Percentiles rank a stretch among this genome's conserved stretches.
Evolutionary conservation across 2,329 filamentous ascomycete species (phyloP).

Genomic region (Talaromyces rugulosus): DNA sequence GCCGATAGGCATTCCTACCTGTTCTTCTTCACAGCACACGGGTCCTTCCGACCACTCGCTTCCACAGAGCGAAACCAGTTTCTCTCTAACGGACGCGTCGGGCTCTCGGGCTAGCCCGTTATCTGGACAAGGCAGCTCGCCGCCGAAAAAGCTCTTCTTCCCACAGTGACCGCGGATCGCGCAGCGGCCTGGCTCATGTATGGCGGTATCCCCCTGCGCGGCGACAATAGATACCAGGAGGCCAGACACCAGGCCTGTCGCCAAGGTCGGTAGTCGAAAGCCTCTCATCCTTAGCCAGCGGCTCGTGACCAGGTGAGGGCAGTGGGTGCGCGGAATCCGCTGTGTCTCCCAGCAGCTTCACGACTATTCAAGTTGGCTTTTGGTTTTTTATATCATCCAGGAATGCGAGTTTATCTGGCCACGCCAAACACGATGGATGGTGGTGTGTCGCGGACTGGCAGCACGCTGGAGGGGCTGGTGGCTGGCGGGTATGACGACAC

Average conservation of each 20-base stretch:
- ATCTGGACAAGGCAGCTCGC: slow-evolving; percentile 86
- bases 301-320: slow-evolving; percentile 9
- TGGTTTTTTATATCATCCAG: neutral
- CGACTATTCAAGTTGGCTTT: neutral
- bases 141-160: slow-evolving; percentile 83
- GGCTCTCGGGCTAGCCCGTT: slow-evolving; percentile 78
- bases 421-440: neutral
- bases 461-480: neutral
- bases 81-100: slow-evolving; percentile 64
- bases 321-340: neutral
- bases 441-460: neutral
- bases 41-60: slow-evolving; percentile 77
- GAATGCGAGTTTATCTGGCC: neutral
- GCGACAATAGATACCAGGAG: slow-evolving; percentile 20
- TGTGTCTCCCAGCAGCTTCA: neutral
- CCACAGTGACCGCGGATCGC: slow-evolving; percentile 90
- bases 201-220: slow-evolving; percentile 39
- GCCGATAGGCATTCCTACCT: slow-evolving; percentile 45
- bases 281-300: slow-evolving; percentile 25
- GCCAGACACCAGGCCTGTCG: slow-evolving; percentile 26
- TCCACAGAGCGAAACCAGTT: slow-evolving; percentile 82
- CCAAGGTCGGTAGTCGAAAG: slow-evolving; percentile 21
- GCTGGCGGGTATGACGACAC: neutral
- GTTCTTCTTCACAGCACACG: slow-evolving; percentile 78
- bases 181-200: slow-evolving; percentile 82